Evolutionary conservation across 805 yeast genomes (phyloP), one percentile per base, ranked within the genome.

Genomic region (Candida insectorum): DNA sequence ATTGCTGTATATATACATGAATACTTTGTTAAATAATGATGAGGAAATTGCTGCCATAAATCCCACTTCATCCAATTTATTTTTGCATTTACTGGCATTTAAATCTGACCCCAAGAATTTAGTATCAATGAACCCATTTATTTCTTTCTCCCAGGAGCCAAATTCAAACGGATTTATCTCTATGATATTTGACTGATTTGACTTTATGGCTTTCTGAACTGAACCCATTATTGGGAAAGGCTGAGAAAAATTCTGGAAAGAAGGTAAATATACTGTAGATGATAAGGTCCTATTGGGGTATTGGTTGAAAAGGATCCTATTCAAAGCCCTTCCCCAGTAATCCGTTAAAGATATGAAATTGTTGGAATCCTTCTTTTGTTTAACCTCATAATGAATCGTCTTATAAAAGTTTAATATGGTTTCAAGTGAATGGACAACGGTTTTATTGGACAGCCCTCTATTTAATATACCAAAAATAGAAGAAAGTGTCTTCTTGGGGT

Each of bases 81-180:
- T 52, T 15, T 65, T 56, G 45, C 87, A 80, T 24, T 48, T 49
- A 9, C 52, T 40, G 5, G 56, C 37, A 12, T 43, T 46, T 8
- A 20, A 8, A 12, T 7, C 15, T 0, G 82, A 60, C 0, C 86
- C 86, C 17, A 80, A 50, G 43, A 69, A 79, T 37, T 64, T 65
- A 25, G 72, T 43, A n/a, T 72, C 64, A 3, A 71, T 58, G 43
- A 80, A 80, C 4, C 74, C 58, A 23, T 62, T 54, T 21, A 72
- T 42, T 25, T 53, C 52, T 10, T 58, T 40, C 41, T 78, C 82
- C 84, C 85, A 80, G 0, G 82, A 75, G 0, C 86, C 86, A 58
- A 79, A 79, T 37, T 80, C 87, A 47, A 54, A 76, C 0, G 85
- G 85, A 10, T 72, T 75, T 43, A 80, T 71, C 51, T 80, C 86